phyloP scores from a whole-genome alignment of 202 grass and related monocot species.

The Schoenoplectus triqueter region DNA sequence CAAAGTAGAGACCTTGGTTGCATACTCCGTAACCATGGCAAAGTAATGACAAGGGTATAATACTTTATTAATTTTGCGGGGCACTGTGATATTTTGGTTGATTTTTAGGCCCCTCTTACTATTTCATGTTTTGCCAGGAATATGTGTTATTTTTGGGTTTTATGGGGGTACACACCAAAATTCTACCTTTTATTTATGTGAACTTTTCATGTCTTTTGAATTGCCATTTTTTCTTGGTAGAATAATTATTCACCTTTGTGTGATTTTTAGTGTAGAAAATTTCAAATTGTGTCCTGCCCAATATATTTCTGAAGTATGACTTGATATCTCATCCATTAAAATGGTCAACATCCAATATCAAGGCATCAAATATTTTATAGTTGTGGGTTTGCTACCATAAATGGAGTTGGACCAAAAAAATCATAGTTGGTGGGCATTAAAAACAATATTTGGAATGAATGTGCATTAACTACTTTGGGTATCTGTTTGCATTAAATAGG shows the following conservation, averaged over 20 bases:
- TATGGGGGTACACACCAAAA: no score
- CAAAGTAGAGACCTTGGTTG: not conserved
- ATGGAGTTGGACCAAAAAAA: not conserved
- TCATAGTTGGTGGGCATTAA: constrained; percentile 3
- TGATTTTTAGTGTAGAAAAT: no score
- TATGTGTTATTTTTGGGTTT: not conserved
- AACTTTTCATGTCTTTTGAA: not conserved
- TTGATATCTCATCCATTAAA: not conserved
- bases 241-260: not conserved
- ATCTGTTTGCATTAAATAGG: constrained; percentile 24
- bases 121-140: not conserved
- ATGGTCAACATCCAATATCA: not conserved
- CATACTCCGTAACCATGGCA: not conserved
- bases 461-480: constrained; percentile 27
- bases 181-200: not conserved
- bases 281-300: not conserved
- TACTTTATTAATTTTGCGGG: not conserved
- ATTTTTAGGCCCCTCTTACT: not conserved
- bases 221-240: not conserved
- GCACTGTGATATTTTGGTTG: constrained; percentile 14
- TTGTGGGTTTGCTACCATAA: constrained; percentile 25
- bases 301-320: not conserved
- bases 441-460: constrained; percentile 3
- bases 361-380: constrained; percentile 6
- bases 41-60: not conserved